Conservation (phyloP, 2,329 filamentous ascomycete species). For the Metarhizium brunneum region DNA sequence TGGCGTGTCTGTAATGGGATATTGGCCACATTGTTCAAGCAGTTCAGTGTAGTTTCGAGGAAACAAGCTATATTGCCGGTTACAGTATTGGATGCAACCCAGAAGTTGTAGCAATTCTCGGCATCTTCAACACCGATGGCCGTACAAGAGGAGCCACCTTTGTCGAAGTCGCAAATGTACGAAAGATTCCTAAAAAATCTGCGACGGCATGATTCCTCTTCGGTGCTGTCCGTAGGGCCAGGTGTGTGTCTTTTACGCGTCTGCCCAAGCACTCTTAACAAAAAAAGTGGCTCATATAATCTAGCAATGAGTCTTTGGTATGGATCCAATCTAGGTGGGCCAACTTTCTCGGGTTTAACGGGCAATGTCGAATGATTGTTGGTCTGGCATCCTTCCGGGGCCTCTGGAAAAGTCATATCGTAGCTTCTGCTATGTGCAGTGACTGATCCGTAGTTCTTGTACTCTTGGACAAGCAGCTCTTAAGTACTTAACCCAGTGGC, state of each 20-base stretch:
- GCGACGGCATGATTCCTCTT: slow-evolving; percentile 3
- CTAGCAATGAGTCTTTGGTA: background rate
- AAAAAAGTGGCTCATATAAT: background rate
- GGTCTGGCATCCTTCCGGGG: background rate
- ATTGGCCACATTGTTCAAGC: background rate
- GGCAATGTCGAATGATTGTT: background rate
- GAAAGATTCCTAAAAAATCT: slow-evolving; percentile 30
- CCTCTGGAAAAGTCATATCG: background rate
- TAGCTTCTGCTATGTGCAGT: background rate
- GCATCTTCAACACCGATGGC: slow-evolving; percentile 32
- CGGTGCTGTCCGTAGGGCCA: background rate
- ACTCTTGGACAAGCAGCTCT: no score
- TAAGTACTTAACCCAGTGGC: no score
- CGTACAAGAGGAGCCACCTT: slow-evolving; percentile 35
- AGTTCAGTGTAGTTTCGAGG: slow-evolving; percentile 10
- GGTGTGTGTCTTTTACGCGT: background rate
- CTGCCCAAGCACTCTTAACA: background rate
- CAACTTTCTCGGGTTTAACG: background rate
- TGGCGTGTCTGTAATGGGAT: background rate
- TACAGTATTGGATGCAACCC: slow-evolving; percentile 33
- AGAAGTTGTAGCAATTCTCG: slow-evolving; percentile 25
- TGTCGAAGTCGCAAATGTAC: slow-evolving; percentile 35
- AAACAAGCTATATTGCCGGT: background rate
- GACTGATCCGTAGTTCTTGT: background rate
- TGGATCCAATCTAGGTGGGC: background rate